A percentile compares a stretch with the other conserved stretches of the same genome.
These are phyloP conservation scores for Fusarium equiseti DNA, from an alignment of 2,329 filamentous ascomycete species.

Conservation along the genomic window DNA sequence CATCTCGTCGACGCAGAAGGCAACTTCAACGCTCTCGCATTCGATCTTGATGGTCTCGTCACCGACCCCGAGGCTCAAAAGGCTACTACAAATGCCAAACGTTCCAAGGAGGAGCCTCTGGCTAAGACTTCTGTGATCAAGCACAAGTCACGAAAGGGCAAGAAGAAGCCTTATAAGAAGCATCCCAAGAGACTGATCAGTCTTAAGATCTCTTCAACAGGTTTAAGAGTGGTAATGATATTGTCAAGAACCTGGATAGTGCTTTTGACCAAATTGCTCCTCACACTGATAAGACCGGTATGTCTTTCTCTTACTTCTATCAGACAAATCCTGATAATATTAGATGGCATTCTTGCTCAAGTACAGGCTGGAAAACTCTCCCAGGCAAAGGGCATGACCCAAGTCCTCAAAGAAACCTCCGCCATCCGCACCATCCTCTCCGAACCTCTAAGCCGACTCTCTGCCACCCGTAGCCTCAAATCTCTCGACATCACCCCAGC, in stretches of 20 bases:
- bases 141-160: neutral
- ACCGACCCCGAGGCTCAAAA: neutral
- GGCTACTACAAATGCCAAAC: neutral
- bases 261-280: neutral
- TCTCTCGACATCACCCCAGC: neutral
- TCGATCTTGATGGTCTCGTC: neutral
- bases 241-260: neutral
- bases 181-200: constrained; percentile 1
- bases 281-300: neutral
- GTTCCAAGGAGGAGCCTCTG: neutral
- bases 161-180: neutral
- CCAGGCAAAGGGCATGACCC: neutral
- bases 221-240: constrained; percentile 8
- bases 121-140: neutral
- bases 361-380: neutral
- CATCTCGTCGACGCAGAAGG: constrained; percentile 1
- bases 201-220: neutral
- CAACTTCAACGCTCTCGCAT: neutral
- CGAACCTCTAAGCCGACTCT: neutral
- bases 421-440: neutral
- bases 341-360: constrained; percentile 8
- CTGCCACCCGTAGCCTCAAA: constrained; percentile 3
- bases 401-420: constrained; percentile 3
- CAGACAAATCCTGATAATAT: neutral
- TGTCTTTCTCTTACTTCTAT: neutral